phyloP scores from a whole-genome alignment of 2,329 filamentous ascomycete genomes.

The Ceratocystiopsis sp. region DNA sequence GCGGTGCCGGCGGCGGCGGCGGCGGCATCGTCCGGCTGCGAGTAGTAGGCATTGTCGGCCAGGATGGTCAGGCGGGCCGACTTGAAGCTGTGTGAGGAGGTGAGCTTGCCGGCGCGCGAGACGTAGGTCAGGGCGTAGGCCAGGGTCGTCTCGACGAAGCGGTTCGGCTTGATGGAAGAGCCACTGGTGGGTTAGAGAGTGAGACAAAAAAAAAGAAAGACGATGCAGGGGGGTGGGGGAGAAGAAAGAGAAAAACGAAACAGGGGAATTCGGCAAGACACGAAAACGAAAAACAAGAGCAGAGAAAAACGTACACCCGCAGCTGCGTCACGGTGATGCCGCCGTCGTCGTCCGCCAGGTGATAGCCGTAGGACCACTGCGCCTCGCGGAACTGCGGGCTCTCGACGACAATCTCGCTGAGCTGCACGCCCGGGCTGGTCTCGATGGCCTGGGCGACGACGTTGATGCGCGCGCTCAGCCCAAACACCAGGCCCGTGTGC shows the following conservation, averaged over 20 bases:
- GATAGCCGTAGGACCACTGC: constrained; percentile 74
- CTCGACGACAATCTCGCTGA: constrained; percentile 62
- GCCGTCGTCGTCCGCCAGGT: constrained; percentile 50
- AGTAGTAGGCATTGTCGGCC: constrained; percentile 95
- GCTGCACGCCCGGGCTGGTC: constrained; percentile 44
- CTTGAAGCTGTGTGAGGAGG: constrained; percentile 33
- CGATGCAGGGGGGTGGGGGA: too few relatives aligned
- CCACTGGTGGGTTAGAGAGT: constrained; percentile 2
- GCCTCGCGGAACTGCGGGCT: constrained; percentile 85
- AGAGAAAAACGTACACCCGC: constrained; percentile 44
- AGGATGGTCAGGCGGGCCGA: constrained; percentile 69
- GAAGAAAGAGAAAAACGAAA: background rate
- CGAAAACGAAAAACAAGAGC: background rate
- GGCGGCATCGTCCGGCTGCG: constrained; percentile 33
- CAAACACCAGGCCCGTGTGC: constrained; percentile 62
- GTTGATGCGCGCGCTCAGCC: constrained; percentile 50
- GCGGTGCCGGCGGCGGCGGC: constrained; percentile 11
- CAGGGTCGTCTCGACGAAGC: constrained; percentile 84
- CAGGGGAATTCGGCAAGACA: too few relatives aligned
- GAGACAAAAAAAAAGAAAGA: background rate
- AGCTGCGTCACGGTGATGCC: constrained; percentile 70
- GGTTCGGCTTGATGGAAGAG: constrained; percentile 33
- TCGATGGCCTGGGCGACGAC: constrained; percentile 40
- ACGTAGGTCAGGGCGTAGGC: constrained; percentile 78
- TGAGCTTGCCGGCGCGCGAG: constrained; percentile 23